These are phyloP conservation scores for Flaveria robusta DNA, from an alignment of 129 eudicot species.

Conservation along the genomic window DNA sequence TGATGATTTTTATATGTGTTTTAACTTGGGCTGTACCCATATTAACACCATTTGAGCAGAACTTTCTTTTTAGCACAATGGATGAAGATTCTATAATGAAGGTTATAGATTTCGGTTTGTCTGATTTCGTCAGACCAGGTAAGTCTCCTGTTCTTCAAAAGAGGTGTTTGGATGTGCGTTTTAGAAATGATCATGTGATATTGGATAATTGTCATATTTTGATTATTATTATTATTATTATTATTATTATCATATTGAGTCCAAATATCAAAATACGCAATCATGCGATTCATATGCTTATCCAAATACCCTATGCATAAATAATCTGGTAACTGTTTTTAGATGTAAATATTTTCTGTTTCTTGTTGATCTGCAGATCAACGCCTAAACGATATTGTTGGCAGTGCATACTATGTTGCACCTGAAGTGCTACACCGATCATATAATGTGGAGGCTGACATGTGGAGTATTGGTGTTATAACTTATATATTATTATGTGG, in stretches of 20 bases:
- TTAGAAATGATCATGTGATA: not conserved
- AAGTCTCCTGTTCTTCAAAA: slow-evolving; percentile 23
- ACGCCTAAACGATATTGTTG: slow-evolving; percentile 91
- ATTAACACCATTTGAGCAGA: slow-evolving; percentile 46
- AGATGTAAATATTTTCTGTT: not conserved
- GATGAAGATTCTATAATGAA: slow-evolving; percentile 83
- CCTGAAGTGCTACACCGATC: slow-evolving; percentile 98
- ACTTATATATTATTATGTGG: slow-evolving; percentile 89
- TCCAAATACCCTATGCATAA: no score
- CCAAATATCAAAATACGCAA: not conserved
- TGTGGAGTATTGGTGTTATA: slow-evolving; percentile 99
- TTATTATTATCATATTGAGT: no score
- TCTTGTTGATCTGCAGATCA: slow-evolving; percentile 63
- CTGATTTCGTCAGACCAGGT: slow-evolving; percentile 90
- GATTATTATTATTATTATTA: no score
- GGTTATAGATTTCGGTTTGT: slow-evolving; percentile 91
- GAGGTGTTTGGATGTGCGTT: not conserved
- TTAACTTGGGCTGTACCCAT: slow-evolving; percentile 1
- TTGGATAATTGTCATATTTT: not conserved
- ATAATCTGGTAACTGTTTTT: no score
- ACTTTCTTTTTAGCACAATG: slow-evolving; percentile 84
- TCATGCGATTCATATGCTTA: no score
- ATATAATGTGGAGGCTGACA: slow-evolving; percentile 83
- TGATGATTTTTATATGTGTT: not conserved
- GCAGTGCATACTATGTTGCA: slow-evolving; percentile 98